A percentile compares a stretch with the other conserved stretches of the same genome.
Conservation (phyloP, 495 filamentous ascomycete species). For the Elasticomyces elasticus region DNA sequence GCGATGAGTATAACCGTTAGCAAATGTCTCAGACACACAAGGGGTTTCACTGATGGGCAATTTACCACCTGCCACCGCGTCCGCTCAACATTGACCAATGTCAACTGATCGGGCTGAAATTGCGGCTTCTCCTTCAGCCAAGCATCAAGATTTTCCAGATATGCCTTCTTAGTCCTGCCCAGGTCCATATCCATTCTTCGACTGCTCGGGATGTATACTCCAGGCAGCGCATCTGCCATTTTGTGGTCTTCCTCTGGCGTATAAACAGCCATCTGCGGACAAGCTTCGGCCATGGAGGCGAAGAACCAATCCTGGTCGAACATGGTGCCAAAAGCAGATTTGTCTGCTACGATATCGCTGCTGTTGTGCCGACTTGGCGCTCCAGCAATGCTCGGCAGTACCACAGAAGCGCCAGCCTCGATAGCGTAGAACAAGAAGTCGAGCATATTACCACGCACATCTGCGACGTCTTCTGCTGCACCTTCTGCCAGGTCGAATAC, state of each 20-base stretch:
- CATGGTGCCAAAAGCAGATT: background rate
- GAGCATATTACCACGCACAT: slow-evolving; percentile 14
- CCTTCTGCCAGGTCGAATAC: slow-evolving; percentile 16
- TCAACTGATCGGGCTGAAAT: slow-evolving; percentile 4
- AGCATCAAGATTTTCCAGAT: slow-evolving; percentile 3
- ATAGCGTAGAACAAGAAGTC: slow-evolving; percentile 20
- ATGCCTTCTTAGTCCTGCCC: slow-evolving; percentile 4
- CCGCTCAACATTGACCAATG: slow-evolving; percentile 13
- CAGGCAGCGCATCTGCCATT: slow-evolving; percentile 18
- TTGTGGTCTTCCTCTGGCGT: slow-evolving; percentile 24
- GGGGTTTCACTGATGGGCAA: too few relatives aligned
- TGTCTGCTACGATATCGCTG: background rate
- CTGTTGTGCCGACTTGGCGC: background rate
- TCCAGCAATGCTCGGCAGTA: slow-evolving; percentile 8
- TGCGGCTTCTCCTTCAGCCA: slow-evolving; percentile 9
- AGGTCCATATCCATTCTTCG: slow-evolving; percentile 6
- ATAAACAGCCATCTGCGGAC: slow-evolving; percentile 33
- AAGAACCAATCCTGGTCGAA: slow-evolving; percentile 40
- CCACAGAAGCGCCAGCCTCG: slow-evolving; percentile 10
- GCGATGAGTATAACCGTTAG: too few relatives aligned
- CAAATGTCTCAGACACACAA: too few relatives aligned
- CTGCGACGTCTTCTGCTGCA: slow-evolving; percentile 10
- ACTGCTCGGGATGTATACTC: slow-evolving; percentile 7
- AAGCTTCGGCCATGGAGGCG: slow-evolving; percentile 26
- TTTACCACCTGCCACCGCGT: slow-evolving; percentile 8